These are phyloP conservation scores for Calocera viscosa DNA, from an alignment of 768 basidiomycete species.

Conservation along the genomic window DNA sequence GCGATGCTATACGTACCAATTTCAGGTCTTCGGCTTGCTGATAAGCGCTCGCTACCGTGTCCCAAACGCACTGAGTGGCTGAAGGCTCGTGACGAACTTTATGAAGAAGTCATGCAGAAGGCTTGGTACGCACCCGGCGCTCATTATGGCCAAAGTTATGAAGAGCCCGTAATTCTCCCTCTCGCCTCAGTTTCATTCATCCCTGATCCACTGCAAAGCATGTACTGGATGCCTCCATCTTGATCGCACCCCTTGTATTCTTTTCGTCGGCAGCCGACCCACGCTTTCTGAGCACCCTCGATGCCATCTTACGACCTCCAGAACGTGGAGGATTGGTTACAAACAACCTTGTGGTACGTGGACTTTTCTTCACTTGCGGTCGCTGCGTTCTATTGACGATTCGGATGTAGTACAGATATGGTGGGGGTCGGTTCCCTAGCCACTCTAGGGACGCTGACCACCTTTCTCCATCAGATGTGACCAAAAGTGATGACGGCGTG, in stretches of 20 bases:
- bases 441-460: constrained; percentile 30
- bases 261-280: constrained; percentile 75
- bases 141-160: constrained; percentile 65
- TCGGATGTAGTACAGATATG: background rate
- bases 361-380: background rate
- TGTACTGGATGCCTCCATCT: constrained; percentile 66
- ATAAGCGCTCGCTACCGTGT: constrained; percentile 80
- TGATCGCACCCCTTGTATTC: constrained; percentile 89
- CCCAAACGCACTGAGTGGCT: constrained; percentile 45
- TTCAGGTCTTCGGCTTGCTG: constrained; percentile 71
- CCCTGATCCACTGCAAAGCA: constrained; percentile 17
- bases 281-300: constrained; percentile 74
- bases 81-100: constrained; percentile 62
- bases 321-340: constrained; percentile 86
- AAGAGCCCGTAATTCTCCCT: constrained; percentile 40
- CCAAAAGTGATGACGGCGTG: constrained; percentile 79
- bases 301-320: constrained; percentile 68
- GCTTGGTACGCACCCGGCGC: constrained; percentile 58
- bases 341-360: constrained; percentile 37
- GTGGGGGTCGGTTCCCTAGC: background rate
- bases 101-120: constrained; percentile 85
- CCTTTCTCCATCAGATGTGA: constrained; percentile 81
- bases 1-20: background rate
- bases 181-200: constrained; percentile 29
- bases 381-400: too few relatives aligned